Evolutionary conservation across 73 alveolate genomes (phyloP).

Genomic region (Symbiodinium pilosum): DNA sequence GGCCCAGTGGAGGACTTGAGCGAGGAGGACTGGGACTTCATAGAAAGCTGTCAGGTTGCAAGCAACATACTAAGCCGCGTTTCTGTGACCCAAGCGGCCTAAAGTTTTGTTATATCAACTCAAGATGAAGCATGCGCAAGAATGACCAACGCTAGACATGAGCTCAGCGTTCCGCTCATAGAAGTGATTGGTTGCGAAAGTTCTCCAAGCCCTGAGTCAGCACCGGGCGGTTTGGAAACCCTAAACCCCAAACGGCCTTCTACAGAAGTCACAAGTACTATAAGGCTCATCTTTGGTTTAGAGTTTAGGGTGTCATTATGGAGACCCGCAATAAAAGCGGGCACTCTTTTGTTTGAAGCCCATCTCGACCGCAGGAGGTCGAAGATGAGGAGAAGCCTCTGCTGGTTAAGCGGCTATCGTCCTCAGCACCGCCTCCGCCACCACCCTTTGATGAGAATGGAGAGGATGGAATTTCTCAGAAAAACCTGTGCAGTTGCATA

Average conservation of each 20-base stretch:
- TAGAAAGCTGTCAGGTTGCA: too few relatives aligned
- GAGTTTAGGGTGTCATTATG: too few relatives aligned
- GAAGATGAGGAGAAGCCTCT: conserved; percentile 31
- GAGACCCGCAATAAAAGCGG: too few relatives aligned
- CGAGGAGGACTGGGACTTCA: not conserved
- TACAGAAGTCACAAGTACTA: too few relatives aligned
- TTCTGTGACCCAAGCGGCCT: too few relatives aligned
- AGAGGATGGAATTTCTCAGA: not conserved
- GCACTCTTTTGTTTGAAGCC: too few relatives aligned
- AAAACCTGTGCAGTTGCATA: not conserved
- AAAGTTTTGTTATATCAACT: too few relatives aligned
- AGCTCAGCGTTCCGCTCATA: not conserved
- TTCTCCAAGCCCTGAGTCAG: not conserved
- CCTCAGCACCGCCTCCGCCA: conserved; percentile 83
- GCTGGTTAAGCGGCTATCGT: conserved; percentile 64
- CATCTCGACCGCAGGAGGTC: too few relatives aligned
- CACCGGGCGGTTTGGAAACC: not conserved
- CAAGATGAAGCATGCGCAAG: not conserved
- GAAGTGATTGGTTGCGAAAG: not conserved
- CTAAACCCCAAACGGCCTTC: too few relatives aligned
- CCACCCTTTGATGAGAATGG: conserved; percentile 89
- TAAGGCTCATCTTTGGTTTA: too few relatives aligned
- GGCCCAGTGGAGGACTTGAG: not conserved
- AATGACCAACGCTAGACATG: not conserved
- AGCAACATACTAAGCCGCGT: too few relatives aligned